phyloP scores from a whole-genome alignment of 2,329 filamentous ascomycete species.

The Aspergillus ibericus region DNA sequence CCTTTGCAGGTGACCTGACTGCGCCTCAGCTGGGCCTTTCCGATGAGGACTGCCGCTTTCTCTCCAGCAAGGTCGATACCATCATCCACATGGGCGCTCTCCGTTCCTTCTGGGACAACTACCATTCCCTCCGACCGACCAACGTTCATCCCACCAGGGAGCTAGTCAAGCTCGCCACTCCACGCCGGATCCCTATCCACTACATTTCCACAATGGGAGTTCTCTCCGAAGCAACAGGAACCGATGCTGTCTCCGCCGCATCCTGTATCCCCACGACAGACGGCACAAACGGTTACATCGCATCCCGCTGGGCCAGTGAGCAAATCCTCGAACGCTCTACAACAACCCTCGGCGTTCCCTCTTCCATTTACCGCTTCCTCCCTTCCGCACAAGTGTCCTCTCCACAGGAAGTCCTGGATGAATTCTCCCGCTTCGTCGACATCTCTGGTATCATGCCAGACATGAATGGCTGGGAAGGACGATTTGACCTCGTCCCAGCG shows the following conservation, averaged over 20 bases:
- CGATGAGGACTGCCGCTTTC: background rate
- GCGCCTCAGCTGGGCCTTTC: background rate
- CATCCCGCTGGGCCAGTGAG: constrained; percentile 43
- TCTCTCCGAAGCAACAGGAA: constrained; percentile 19
- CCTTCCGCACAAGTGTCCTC: too few species aligned
- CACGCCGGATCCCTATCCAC: constrained; percentile 29
- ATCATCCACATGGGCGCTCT: constrained; percentile 7
- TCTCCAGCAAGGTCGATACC: background rate
- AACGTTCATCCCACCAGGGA: constrained; percentile 28
- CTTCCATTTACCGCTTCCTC: background rate
- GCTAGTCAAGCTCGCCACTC: constrained; percentile 20
- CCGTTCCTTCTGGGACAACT: constrained; percentile 28
- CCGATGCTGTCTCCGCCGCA: constrained; percentile 3
- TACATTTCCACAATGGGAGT: constrained; percentile 32
- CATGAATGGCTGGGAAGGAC: too few species aligned
- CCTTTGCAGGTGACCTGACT: background rate
- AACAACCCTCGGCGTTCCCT: background rate
- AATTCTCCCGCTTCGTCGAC: too few species aligned
- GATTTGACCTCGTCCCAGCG: too few species aligned
- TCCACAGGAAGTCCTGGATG: too few species aligned
- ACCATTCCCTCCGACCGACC: constrained; percentile 21
- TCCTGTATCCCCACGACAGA: constrained; percentile 22
- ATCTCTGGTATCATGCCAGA: too few species aligned
- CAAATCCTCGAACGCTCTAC: constrained; percentile 21
- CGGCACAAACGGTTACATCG: constrained; percentile 36